Conservation (phyloP, 345 rosid genomes). For the Reutealis trisperma region DNA sequence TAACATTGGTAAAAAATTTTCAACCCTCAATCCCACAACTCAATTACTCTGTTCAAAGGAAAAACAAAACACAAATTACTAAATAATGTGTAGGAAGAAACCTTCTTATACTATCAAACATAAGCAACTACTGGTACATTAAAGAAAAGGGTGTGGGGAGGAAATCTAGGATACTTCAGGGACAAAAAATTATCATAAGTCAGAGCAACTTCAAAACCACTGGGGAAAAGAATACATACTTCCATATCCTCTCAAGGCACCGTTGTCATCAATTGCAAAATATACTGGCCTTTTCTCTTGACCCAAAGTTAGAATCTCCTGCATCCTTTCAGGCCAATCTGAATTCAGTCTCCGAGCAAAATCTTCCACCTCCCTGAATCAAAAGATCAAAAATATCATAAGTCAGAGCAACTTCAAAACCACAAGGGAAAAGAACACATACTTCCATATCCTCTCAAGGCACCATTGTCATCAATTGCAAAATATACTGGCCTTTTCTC, state of each 20-base stretch:
- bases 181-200: not conserved
- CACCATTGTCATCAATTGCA: constrained; percentile 22
- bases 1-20: not conserved
- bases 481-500: constrained; percentile 17
- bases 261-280: constrained; percentile 23
- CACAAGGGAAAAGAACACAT: constrained; percentile 15
- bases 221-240: constrained; percentile 20
- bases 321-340: constrained; percentile 38
- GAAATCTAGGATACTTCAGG: not conserved
- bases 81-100: not conserved
- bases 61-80: not conserved
- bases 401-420: not conserved
- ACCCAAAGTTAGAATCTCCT: constrained; percentile 29
- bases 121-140: not conserved
- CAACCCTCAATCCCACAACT: not conserved
- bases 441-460: constrained; percentile 24
- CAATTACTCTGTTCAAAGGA: no score
- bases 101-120: not conserved
- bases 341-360: constrained; percentile 35
- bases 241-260: constrained; percentile 19
- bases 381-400: not conserved
- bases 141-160: not conserved
- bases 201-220: not conserved
- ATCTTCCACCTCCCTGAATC: constrained; percentile 35
- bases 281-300: constrained; percentile 19